Base-by-base conservation (phyloP, 495 filamentous ascomycete species). In the Bombardia bombarda region DNA sequence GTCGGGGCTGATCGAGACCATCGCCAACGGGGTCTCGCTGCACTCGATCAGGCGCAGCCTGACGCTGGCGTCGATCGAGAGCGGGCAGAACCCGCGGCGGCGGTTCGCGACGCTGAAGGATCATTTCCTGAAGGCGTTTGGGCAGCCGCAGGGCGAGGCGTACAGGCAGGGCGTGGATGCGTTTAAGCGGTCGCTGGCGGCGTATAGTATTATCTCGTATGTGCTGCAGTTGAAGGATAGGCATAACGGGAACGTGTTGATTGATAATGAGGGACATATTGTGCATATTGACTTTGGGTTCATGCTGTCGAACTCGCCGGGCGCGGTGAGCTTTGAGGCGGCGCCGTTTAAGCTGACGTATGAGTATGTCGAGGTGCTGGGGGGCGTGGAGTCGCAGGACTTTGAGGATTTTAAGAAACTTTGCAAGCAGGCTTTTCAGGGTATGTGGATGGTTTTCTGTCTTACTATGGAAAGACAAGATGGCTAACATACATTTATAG, bases 221-320 rank as follows among this genome's bases (percentile, higher is more conserved):
- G 70, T 87, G 48, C 66, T 87, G 35, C 83, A 87, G 55, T 69
- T 87, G 20, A 87, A 87, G 53, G 83, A 87, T 55, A 69, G 83
- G n/a, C 83, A 87, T 62, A 87, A 87, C 52, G 83, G 83, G 14
- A 87, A 87, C 51, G 79, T 87, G 23, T 67, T 87, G 34, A 83
- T 87, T 50, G 83, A 87, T 53, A 84, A 84, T 54, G 74, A 82
- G 55, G 83, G 83, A 13, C 83, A 87, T 51, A 84, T 87, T 20
- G 83, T 87, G 45, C 83, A 87, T 55, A 87, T 87, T 45, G 83
- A 87, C 60, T 87, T 87, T 57, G 83, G 83, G 34, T 87, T 87
- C 58, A 87, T 87, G 83, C 70, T 87, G 34, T 83, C 79, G 6
- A 87, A 87, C 57, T 85, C 82, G 14, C 83, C 83, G 14, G 83